These are phyloP conservation scores for Tolypocladium tundrense DNA, from an alignment of 2,329 filamentous ascomycete species.

Conservation along the genomic window DNA sequence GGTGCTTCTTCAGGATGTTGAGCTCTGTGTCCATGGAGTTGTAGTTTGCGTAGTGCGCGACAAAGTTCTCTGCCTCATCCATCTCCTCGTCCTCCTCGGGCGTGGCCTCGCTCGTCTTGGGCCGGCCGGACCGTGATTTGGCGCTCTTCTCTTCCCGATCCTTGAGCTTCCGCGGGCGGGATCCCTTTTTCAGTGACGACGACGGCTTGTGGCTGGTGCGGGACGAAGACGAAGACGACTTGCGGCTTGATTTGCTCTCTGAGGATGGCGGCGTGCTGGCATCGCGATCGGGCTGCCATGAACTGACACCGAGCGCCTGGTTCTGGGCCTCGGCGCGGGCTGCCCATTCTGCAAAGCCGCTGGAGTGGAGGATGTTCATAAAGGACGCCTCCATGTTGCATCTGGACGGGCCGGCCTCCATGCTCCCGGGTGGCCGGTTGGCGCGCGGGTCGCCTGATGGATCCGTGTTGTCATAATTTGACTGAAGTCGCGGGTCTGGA, in stretches of 20 bases:
- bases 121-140: background rate
- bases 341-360: conserved; percentile 7
- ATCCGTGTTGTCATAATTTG: background rate
- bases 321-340: conserved; percentile 6
- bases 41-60: conserved; percentile 4
- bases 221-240: background rate
- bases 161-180: background rate
- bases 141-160: background rate
- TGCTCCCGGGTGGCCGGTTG: conserved; percentile 1
- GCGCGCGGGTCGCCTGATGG: background rate
- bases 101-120: background rate
- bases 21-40: conserved; percentile 6
- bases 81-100: conserved; percentile 1
- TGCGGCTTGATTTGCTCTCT: background rate
- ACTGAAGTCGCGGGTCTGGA: background rate
- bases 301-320: background rate
- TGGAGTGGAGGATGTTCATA: conserved; percentile 3
- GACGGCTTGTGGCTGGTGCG: background rate
- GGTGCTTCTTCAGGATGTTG: conserved; percentile 2
- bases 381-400: conserved; percentile 7
- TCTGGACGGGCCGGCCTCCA: conserved; percentile 4
- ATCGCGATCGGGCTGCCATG: background rate
- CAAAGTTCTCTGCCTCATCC: conserved; percentile 1
- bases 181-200: background rate
- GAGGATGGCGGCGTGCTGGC: background rate